These are phyloP conservation scores for Plasmodium berghei DNA, from an alignment of 169 alveolate genomes.

Conservation along the genomic window DNA sequence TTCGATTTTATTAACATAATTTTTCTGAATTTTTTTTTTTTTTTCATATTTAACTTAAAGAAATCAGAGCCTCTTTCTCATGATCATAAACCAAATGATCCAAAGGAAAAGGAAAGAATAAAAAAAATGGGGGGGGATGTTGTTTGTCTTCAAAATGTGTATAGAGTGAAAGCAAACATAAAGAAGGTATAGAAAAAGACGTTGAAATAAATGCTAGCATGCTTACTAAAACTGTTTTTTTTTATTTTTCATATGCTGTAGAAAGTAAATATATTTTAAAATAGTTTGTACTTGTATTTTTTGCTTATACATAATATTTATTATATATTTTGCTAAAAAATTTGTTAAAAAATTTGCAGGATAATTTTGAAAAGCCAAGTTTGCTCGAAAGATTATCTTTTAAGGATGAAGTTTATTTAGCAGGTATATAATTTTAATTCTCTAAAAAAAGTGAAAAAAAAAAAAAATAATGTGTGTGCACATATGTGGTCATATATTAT, in stretches of 20 bases:
- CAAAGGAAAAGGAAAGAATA: constrained; percentile 69
- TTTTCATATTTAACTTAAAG: not conserved
- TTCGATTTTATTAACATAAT: not conserved
- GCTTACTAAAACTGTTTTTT: no score
- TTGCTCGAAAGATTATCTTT: constrained; percentile 43
- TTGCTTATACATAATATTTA: not conserved
- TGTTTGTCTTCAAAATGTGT: constrained; percentile 70
- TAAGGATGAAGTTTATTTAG: constrained; percentile 68
- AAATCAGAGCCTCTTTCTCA: constrained; percentile 38
- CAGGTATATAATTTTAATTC: constrained; percentile 19
- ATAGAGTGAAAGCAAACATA: constrained; percentile 53
- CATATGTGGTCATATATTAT: no score
- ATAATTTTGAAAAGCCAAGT: constrained; percentile 13
- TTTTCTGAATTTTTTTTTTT: not conserved
- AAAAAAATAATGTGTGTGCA: no score
- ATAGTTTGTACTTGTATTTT: not conserved
- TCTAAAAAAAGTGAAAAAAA: not conserved
- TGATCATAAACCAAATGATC: constrained; percentile 75
- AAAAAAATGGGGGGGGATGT: constrained; percentile 77
- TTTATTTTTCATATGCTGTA: no score
- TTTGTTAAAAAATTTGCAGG: constrained; percentile 1
- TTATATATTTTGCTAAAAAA: not conserved
- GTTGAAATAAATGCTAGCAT: not conserved
- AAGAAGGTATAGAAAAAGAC: constrained; percentile 31
- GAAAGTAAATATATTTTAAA: no score